phyloP scores from a whole-genome alignment of 2,329 filamentous ascomycete genomes.

The Fusarium subtropicale region DNA sequence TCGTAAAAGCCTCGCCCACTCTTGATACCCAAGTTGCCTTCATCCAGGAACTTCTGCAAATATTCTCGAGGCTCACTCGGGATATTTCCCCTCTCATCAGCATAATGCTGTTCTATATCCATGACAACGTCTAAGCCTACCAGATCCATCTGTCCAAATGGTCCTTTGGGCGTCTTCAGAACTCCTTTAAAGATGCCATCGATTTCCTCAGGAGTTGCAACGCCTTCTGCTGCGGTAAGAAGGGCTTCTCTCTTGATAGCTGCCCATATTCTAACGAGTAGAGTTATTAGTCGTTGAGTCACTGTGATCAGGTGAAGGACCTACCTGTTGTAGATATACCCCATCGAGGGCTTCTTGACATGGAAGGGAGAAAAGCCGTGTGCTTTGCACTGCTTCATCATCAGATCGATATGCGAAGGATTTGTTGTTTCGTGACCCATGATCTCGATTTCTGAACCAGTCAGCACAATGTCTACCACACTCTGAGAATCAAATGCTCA shows the following conservation, averaged over 20 bases:
- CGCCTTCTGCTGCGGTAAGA: constrained; percentile 48
- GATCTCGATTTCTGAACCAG: constrained; percentile 44
- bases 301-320: background rate
- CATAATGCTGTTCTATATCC: constrained; percentile 51
- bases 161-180: constrained; percentile 49
- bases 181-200: constrained; percentile 49
- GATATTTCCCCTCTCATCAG: constrained; percentile 42
- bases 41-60: constrained; percentile 38
- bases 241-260: constrained; percentile 51
- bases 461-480: background rate
- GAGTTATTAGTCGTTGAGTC: background rate
- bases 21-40: constrained; percentile 48
- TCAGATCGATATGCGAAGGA: constrained; percentile 30
- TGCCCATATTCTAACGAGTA: constrained; percentile 47
- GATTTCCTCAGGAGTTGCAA: constrained; percentile 48
- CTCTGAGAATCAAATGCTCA: background rate
- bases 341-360: constrained; percentile 48
- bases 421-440: constrained; percentile 49
- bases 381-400: constrained; percentile 45
- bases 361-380: constrained; percentile 50
- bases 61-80: constrained; percentile 44
- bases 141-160: constrained; percentile 50
- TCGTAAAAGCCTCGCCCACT: constrained; percentile 48
- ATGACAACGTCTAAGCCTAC: constrained; percentile 49
- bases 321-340: constrained; percentile 50